Percentiles rank a stretch among this genome's conserved stretches.
phyloP scores from a whole-genome alignment of 352 stramenopile genomes.

The Globisporangium uncinulatum region DNA sequence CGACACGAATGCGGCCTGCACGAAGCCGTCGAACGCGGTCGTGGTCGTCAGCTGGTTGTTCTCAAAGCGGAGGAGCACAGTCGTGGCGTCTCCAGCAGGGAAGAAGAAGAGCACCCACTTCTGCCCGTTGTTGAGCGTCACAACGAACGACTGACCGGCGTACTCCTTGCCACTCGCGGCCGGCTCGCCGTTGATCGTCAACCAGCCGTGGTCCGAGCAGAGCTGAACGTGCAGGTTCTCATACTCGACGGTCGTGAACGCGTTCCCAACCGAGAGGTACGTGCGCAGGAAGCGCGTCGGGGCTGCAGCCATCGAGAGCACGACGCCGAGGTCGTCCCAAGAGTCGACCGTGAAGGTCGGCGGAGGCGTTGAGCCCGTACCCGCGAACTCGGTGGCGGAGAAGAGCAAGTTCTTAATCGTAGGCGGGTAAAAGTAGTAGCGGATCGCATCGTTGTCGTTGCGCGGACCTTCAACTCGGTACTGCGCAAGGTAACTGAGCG shows the following conservation, averaged over 20 bases:
- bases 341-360: conserved; percentile 38
- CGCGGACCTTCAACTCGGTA: conserved; percentile 58
- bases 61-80: conserved; percentile 22
- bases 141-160: conserved; percentile 35
- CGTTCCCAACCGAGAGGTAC: conserved; percentile 68
- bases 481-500: conserved; percentile 65
- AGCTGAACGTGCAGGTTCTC: conserved; percentile 56
- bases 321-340: conserved; percentile 76
- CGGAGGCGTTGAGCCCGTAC: conserved; percentile 1
- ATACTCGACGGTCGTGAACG: conserved; percentile 74
- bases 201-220: conserved; percentile 53
- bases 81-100: conserved; percentile 6
- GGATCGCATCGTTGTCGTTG: conserved; percentile 79
- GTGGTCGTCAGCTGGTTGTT: conserved; percentile 48
- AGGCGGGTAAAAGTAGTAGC: conserved; percentile 79
- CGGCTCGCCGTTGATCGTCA: conserved; percentile 47
- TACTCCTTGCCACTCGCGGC: conserved; percentile 29
- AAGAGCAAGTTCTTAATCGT: conserved; percentile 75
- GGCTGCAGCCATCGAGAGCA: conserved; percentile 26
- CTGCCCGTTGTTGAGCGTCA: conserved; percentile 75
- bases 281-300: conserved; percentile 25
- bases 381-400: conserved; percentile 41
- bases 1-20: conserved; percentile 62
- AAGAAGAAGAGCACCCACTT: conserved; percentile 73
- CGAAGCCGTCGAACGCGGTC: conserved; percentile 48